Evolutionary conservation across 2,329 filamentous ascomycete genomes (phyloP).

Genomic region (Metarhizium brunneum): DNA sequence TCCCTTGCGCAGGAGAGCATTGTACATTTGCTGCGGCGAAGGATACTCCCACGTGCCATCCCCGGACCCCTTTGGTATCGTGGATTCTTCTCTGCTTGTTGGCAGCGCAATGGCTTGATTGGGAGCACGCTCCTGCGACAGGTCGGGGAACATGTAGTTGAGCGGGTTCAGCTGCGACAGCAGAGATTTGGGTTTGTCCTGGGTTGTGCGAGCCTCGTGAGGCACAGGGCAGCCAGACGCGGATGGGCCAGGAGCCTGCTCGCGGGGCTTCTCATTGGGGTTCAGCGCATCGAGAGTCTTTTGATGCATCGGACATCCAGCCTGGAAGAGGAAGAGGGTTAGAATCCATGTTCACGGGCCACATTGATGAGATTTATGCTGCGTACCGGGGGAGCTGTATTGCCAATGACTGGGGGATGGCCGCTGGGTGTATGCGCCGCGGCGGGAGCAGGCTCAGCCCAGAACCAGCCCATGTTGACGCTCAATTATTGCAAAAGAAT

Average conservation of each 20-base stretch:
- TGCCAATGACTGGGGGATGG: constrained; percentile 19
- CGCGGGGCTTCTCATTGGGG: constrained; percentile 17
- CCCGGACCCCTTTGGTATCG: constrained; percentile 79
- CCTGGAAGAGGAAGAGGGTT: constrained; percentile 21
- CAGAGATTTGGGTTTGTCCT: constrained; percentile 32
- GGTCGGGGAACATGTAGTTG: constrained; percentile 89
- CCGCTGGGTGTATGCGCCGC: constrained; percentile 23
- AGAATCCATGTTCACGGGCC: neutral
- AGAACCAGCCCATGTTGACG: constrained; percentile 52
- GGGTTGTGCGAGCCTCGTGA: constrained; percentile 22
- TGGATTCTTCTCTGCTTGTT: constrained; percentile 72
- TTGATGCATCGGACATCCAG: constrained; percentile 49
- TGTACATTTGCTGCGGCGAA: constrained; percentile 99
- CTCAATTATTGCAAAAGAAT: neutral
- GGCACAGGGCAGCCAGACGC: constrained; percentile 37
- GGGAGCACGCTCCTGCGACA: constrained; percentile 70
- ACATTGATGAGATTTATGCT: neutral
- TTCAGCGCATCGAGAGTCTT: constrained; percentile 39
- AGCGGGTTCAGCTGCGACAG: constrained; percentile 56
- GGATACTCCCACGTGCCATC: constrained; percentile 93
- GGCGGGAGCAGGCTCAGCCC: constrained; percentile 40
- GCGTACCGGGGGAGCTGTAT: constrained; percentile 25
- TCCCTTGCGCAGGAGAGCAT: constrained; percentile 90
- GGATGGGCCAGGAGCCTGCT: constrained; percentile 13
- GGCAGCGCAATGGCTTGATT: constrained; percentile 68